Evolutionary conservation across 1,139 yeast genomes (phyloP), one percentile per base, ranked within the genome.

Genomic region (Hyphopichia burtonii): DNA sequence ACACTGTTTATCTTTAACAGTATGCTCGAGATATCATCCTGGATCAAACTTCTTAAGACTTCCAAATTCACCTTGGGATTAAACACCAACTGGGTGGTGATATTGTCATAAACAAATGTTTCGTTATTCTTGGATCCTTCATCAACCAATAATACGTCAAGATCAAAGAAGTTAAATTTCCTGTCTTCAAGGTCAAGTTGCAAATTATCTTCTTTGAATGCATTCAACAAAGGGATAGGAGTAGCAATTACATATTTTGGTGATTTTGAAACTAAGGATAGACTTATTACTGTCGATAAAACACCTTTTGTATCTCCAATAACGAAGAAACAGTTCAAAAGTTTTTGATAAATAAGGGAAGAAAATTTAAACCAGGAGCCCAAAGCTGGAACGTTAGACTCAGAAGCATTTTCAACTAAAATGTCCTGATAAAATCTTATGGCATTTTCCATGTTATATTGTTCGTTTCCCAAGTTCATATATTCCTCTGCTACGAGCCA

Each of bases 401-500:
- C 16, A 3, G 25, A 9, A 8, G 9, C 20, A n/a, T 16, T 7
- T 5, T 20, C 27, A 2, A 5, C 66, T 59, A 22, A 67, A 39
- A 2, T 71, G 54, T 4, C 59, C 36, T 67, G 63, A 44, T 62
- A 78, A 41, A 60, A 63, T 33, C 65, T 65, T 3, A 66, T 56
- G 0, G 86, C 79, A 46, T 15, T 17, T 14, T 30, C 10, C n/a
- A 14, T 14, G 4, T 11, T 4, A 30, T 16, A 6, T 7, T 4
- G n/a, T 17, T 25, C 32, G 6, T 72, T 65, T 3, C 51, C 46
- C 14, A 47, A 40, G 0, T 47, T 44, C 36, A 55, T 66, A 49
- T 70, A 65, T 41, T 71, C 74, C 41, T 78, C 79, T 1, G 76
- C 88, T 8, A 80, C 54, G 44, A 73, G 67, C 60, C 70, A 79